Base-by-base conservation (phyloP, 2,329 filamentous ascomycete species). In the Nannizziopsis arthrosporioides region DNA sequence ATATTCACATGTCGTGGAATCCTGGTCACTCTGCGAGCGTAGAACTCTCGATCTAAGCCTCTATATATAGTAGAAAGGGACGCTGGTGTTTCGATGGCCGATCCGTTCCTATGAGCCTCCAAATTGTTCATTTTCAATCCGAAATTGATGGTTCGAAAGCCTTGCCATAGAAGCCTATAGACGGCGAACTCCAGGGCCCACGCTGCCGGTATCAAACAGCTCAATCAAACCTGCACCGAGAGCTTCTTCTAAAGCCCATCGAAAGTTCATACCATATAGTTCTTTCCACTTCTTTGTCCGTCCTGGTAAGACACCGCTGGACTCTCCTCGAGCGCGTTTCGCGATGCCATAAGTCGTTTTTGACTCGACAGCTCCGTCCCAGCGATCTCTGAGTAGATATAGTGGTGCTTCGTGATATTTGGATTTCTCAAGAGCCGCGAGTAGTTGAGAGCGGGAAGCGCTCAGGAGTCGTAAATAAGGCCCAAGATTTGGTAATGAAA, bases 271-370 rank as follows among this genome's bases (percentile, higher is more conserved):
- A 0, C 79, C 79, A 53, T 74, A 73, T 39, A 81, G 73, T 10
- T 71, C 64, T 56, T 72, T 78, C 78, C 79, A 82, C 58, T 79
- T 80, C 62, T 75, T 79, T 12, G 78, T 81, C 55, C 72, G 70
- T 0, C 76, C 77, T 0, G 77, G 76, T 37, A 81, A 55, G 5
- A 68, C 67, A 0, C 76, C 77, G 2, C 63, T 64, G 57, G 73
- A 77, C 53, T 80, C 77, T 0, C 78, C 75, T 43, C 77, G 65
- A 9, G 69, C 67, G 43, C 71, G 68, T 59, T 78, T 80, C 27
- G 73, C 72, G 38, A 66, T 59, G 19, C 69, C 69, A 27, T 70
- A 66, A 15, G 63, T 63, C 44, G 62, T 66, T 12, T 68, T 63
- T 3, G 63, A 64, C 35, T 73, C 68, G 3, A 78, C 65, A 6